Evolutionary conservation across 192 early-diverging fungal genomes (phyloP), one percentile per base, ranked within the genome.

Genomic region (Anaeromyces robustus): DNA sequence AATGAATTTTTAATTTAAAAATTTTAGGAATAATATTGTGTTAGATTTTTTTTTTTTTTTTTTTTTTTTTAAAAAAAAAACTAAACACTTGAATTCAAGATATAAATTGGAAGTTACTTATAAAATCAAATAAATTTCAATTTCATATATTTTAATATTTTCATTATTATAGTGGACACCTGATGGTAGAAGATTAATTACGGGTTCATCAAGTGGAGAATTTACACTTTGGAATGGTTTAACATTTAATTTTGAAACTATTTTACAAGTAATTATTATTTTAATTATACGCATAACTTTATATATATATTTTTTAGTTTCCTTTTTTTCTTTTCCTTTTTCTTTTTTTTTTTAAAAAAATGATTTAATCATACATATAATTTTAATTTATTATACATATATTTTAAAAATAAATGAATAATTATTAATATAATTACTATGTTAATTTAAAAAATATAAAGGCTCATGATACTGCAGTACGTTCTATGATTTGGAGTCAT

Each of bases 171-270:
- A 94, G 89, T 99, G 96, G 96, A 97, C 95, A 22, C 97, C 97
- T 1, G 97, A 99, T 84, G 96, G 96, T 28, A 87, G 97, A 28
- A 90, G 96, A 32, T 85, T 99, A 16, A 94, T 97, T 22, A 97
- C 97, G 4, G 97, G 96, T 16, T 93, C 95, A 0, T 95, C 95
- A 0, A 92, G 89, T 82, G 97, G 97, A 18, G 96, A 98, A 85
- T 95, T 99, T 80, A 99, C 96, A 5, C 85, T 97, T 30, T 99
- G 97, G 97, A 97, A 96, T 83, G 96, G 96, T 3, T 86, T 97
- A 29, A 96, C 95, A 1, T 98, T 99, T 83, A 99, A 99, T 84
- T 99, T 98, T 85, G 97, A 98, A 82, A 98, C 95, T 18, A 97
- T 96, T 85, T 87, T 96, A 81, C 95, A 97, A 86, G 92, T 29